Conservation (phyloP, 2,329 filamentous ascomycete species). For the Teratosphaeria nubilosa region DNA sequence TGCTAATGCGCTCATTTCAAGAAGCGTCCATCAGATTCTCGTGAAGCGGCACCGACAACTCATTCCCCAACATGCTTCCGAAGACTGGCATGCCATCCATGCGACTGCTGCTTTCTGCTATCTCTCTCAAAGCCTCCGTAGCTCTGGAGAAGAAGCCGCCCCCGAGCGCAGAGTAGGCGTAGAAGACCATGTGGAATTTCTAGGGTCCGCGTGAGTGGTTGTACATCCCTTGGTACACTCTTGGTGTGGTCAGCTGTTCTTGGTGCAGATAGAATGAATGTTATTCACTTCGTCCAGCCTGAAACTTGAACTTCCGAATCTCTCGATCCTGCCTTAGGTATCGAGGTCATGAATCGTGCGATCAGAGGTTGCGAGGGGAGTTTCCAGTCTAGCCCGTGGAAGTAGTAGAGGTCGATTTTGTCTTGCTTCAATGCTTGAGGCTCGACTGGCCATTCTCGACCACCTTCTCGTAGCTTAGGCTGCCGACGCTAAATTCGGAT, state of each 20-base stretch:
- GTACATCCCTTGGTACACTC: constrained; percentile 40
- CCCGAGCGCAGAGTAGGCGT: constrained; percentile 29
- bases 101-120: constrained; percentile 12
- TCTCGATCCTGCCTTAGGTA: constrained; percentile 34
- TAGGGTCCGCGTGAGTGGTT: constrained; percentile 34
- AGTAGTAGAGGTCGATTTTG: constrained; percentile 30
- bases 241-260: constrained; percentile 34
- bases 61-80: constrained; percentile 33
- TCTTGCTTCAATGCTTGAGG: constrained; percentile 18
- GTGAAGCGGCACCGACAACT: constrained; percentile 33
- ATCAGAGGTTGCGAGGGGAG: constrained; percentile 32
- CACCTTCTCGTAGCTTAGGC: constrained; percentile 16
- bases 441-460: constrained; percentile 15
- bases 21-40: constrained; percentile 27
- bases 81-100: constrained; percentile 24
- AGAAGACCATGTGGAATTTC: constrained; percentile 37
- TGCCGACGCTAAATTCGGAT: constrained; percentile 18
- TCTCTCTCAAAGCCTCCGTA: constrained; percentile 25
- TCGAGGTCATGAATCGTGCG: constrained; percentile 34
- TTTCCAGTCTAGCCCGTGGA: constrained; percentile 39
- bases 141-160: constrained; percentile 31
- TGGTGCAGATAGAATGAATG: constrained; percentile 35
- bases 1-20: constrained; percentile 29
- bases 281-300: constrained; percentile 34
- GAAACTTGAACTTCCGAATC: constrained; percentile 41